phyloP scores from a whole-genome alignment of 495 filamentous ascomycete genomes.

The Pseudevernia furfuracea region DNA sequence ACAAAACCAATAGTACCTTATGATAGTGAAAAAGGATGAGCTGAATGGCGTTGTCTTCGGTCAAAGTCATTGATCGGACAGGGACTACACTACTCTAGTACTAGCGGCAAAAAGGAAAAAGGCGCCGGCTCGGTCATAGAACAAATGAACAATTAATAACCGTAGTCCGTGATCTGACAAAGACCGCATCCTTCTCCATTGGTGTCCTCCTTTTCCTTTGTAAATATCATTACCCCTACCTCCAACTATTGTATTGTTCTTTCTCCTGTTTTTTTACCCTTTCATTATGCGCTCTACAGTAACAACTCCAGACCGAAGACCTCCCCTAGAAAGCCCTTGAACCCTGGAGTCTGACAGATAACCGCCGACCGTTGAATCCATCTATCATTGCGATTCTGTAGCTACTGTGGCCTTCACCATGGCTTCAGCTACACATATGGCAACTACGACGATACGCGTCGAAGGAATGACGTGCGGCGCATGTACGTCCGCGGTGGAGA shows the following conservation, averaged over 20 bases:
- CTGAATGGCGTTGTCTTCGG: not conserved
- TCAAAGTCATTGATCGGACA: not conserved
- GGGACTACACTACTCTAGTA: no score
- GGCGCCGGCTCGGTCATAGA: constrained; percentile 3
- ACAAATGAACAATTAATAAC: not conserved
- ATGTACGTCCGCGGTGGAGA: constrained; percentile 81
- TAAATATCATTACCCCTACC: not conserved
- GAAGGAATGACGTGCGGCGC: constrained; percentile 94
- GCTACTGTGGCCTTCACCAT: constrained; percentile 11
- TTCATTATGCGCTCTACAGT: constrained; percentile 8
- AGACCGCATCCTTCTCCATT: constrained; percentile 1
- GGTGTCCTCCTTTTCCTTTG: not conserved
- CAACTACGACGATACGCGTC: constrained; percentile 83
- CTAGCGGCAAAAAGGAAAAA: not conserved
- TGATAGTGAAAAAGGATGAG: no score
- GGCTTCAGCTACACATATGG: constrained; percentile 51
- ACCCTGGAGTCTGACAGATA: not conserved
- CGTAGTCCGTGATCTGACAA: constrained; percentile 9
- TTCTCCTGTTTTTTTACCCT: not conserved
- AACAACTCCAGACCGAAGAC: not conserved
- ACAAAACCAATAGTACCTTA: not conserved
- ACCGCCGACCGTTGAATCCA: not conserved
- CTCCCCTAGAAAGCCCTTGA: not conserved
- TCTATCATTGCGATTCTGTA: not conserved
- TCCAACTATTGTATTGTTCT: not conserved